Percentiles rank a stretch among this genome's conserved stretches.
phyloP scores from a whole-genome alignment of 1,284 basidiomycete genomes.

The Boletus smithii region DNA sequence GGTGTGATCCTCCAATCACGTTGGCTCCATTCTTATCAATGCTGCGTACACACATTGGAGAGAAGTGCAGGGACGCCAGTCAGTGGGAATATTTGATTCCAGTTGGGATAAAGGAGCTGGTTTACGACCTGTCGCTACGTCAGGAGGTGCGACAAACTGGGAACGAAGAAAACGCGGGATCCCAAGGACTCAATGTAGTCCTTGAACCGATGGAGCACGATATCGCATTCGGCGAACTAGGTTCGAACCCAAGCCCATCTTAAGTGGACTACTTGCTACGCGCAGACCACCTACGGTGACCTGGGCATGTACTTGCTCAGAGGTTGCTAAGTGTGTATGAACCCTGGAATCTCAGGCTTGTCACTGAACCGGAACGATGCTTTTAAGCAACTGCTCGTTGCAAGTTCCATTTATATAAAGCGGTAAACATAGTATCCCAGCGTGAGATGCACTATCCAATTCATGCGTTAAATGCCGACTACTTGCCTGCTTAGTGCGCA shows the following conservation, averaged over 20 bases:
- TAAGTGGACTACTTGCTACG: neutral
- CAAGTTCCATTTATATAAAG: neutral
- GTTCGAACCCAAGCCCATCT: neutral
- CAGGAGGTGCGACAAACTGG: neutral
- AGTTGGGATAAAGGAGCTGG: neutral
- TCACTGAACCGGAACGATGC: conserved; percentile 2
- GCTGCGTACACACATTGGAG: neutral
- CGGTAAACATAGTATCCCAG: neutral
- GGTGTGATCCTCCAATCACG: neutral
- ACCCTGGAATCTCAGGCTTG: conserved; percentile 18
- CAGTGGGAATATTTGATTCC: conserved; percentile 10
- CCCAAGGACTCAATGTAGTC: neutral
- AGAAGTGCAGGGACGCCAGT: conserved; percentile 8
- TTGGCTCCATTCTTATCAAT: conserved; percentile 7
- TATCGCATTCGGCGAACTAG: neutral
- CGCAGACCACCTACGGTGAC: neutral
- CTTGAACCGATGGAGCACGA: neutral
- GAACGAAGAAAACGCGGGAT: neutral
- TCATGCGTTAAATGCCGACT: neutral
- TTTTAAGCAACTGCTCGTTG: neutral
- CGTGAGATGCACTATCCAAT: neutral
- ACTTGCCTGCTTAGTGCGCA: neutral
- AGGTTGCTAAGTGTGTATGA: neutral
- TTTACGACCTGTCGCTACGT: neutral
- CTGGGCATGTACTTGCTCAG: neutral